phyloP scores from a whole-genome alignment of 108 stramenopile genomes.

The Cyclotella sp. region DNA sequence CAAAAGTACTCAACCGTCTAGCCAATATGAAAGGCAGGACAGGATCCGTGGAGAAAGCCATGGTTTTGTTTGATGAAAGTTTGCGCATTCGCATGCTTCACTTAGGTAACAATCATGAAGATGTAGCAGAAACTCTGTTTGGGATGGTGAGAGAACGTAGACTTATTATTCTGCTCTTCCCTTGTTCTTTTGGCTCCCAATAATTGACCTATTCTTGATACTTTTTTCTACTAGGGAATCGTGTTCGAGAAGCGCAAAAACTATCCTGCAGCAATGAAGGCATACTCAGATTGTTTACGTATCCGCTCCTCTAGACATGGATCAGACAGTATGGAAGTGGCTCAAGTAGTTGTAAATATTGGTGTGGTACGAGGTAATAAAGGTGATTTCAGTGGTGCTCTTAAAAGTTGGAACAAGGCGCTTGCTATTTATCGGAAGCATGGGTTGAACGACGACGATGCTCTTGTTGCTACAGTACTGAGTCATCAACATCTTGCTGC shows the following conservation, averaged over 20 bases:
- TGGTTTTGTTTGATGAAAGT: constrained; percentile 55
- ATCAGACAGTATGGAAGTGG: constrained; percentile 54
- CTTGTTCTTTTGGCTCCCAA: neutral
- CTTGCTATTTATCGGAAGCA: constrained; percentile 51
- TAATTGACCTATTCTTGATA: neutral
- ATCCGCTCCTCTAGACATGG: constrained; percentile 49
- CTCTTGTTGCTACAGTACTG: constrained; percentile 40
- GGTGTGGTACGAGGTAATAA: constrained; percentile 54
- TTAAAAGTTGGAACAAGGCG: constrained; percentile 54
- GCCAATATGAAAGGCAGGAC: constrained; percentile 52
- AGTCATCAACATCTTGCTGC: constrained; percentile 39
- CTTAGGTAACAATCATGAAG: constrained; percentile 50
- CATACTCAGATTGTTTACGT: constrained; percentile 53
- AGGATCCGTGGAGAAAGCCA: constrained; percentile 55
- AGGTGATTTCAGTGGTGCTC: constrained; percentile 50
- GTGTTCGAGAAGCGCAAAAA: constrained; percentile 50
- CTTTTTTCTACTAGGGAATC: constrained; percentile 21
- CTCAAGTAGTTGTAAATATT: constrained; percentile 53
- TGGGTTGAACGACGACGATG: constrained; percentile 42
- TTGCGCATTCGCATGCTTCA: constrained; percentile 53
- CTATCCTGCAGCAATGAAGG: constrained; percentile 52
- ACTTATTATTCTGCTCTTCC: neutral
- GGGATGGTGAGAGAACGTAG: constrained; percentile 29
- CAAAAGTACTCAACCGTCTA: constrained; percentile 47
- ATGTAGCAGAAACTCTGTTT: constrained; percentile 57